Evolutionary conservation across 208 protist genomes (phyloP).

Genomic region (Wallacemonas collosoma): DNA sequence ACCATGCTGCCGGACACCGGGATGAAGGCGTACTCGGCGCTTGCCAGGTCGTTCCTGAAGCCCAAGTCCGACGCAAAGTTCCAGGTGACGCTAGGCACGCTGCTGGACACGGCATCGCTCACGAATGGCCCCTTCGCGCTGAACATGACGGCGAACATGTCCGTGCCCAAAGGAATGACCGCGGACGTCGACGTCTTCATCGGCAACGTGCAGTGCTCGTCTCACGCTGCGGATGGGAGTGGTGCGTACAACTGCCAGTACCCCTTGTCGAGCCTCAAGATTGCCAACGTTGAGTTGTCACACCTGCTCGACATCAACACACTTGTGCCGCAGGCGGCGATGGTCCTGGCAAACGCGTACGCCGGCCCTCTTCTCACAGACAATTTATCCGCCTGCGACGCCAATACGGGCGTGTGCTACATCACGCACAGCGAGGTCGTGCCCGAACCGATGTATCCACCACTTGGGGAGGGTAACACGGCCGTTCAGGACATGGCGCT

Average conservation of each 20-base stretch:
- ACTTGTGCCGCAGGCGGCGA: conserved; percentile 9
- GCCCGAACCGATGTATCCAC: neutral
- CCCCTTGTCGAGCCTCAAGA: neutral
- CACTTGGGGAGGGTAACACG: neutral
- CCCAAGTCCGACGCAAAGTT: conserved; percentile 12
- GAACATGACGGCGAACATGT: conserved; percentile 12
- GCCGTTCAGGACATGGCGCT: conserved; percentile 12
- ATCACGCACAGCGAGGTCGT: neutral
- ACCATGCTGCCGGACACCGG: conserved; percentile 4
- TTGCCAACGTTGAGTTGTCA: conserved; percentile 1
- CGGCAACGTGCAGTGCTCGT: neutral
- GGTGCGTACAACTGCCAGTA: conserved; percentile 10
- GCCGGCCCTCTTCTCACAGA: conserved; percentile 1
- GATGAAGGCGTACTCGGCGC: conserved; percentile 6
- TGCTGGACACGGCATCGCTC: conserved; percentile 4
- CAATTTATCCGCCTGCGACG: conserved; percentile 10
- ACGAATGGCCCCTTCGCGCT: conserved; percentile 7
- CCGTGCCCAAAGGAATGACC: neutral
- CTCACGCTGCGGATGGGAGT: neutral
- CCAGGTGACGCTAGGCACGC: neutral
- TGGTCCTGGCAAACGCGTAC: conserved; percentile 6
- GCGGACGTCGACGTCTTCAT: conserved; percentile 11
- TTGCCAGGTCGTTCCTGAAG: conserved; percentile 11
- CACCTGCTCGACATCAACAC: conserved; percentile 6
- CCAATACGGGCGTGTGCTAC: conserved; percentile 4